Evolutionary conservation across 148 eudicot species (phyloP).

Genomic region (Fagopyrum tataricum): DNA sequence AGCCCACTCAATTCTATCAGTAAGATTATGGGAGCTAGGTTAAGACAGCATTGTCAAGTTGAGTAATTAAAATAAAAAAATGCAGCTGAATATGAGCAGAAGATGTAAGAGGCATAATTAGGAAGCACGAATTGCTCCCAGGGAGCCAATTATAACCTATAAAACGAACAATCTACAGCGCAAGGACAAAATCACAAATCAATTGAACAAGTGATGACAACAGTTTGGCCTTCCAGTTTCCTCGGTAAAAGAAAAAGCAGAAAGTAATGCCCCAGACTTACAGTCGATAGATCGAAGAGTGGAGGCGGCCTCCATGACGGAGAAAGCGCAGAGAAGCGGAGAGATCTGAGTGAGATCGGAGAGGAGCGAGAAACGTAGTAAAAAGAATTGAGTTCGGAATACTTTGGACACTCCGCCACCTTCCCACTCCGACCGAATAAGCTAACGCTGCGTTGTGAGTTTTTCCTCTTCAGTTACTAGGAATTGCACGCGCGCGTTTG

Average conservation of each 20-base stretch:
- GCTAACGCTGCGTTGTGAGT: constrained; percentile 3
- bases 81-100: neutral
- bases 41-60: neutral
- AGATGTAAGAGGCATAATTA: neutral
- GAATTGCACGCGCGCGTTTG: too few relatives aligned
- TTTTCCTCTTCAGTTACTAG: neutral
- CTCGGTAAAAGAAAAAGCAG: neutral
- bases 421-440: neutral
- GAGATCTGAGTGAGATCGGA: neutral
- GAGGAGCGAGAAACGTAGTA: neutral
- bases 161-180: neutral
- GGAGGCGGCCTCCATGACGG: constrained; percentile 9
- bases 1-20: neutral
- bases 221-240: neutral
- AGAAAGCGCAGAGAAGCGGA: neutral
- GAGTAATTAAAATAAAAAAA: neutral
- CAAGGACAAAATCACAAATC: neutral
- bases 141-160: neutral
- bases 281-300: constrained; percentile 12
- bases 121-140: neutral
- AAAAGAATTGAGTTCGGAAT: neutral
- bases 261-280: neutral
- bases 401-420: constrained; percentile 4
- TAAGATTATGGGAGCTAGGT: neutral
- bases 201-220: neutral